Base-by-base conservation (phyloP, 2,329 filamentous ascomycete species). In the Beauveria australis region DNA sequence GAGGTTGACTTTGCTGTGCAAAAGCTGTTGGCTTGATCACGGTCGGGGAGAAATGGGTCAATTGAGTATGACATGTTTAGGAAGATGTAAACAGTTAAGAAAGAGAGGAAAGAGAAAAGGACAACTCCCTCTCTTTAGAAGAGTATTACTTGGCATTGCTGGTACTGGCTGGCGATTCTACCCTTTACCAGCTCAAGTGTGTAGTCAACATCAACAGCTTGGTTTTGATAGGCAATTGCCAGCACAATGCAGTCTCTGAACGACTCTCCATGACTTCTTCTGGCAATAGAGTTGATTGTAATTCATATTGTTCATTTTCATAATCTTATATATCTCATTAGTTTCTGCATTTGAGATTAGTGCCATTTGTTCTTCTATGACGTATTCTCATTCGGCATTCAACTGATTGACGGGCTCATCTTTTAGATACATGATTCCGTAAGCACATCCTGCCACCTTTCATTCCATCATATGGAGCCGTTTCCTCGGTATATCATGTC, bases 1-100 rank as follows among this genome's bases (percentile, higher is more conserved):
- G 81, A 82, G 58, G 80, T 83, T 0, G 75, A 76, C 4, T 66
- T 66, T 43, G 75, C 70, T 3, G 68, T 64, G 57, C 58, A 64
- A 53, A 60, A 61, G 16, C 61, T 72, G 48, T 28, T 59, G 47
- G 41, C n/a, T n/a, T 52, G 37, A 52, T 18, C 1, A 16, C n/a
- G 10, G 43, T n/a, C 19, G 3, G 3, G 10, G 1, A 28, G 18
- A 12, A n/a, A 26, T 28, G 33, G 33, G 7, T 19, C 5, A 0
- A 37, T 5, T 37, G 33, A 37, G 33, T 3, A 14, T 37, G 2
- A 6, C 5, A 2, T 37, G 5, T 14, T 37, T 5, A 3, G 33
- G 33, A 37, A 14, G 33, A 37, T 37, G 12, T 37, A 3, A 37
- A 37, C 33, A 37, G 12, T 37, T 14, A 3, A 33, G 1, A 7